Conservation (phyloP, 768 basidiomycete species). For the Leucosporidium creatinivorum region DNA sequence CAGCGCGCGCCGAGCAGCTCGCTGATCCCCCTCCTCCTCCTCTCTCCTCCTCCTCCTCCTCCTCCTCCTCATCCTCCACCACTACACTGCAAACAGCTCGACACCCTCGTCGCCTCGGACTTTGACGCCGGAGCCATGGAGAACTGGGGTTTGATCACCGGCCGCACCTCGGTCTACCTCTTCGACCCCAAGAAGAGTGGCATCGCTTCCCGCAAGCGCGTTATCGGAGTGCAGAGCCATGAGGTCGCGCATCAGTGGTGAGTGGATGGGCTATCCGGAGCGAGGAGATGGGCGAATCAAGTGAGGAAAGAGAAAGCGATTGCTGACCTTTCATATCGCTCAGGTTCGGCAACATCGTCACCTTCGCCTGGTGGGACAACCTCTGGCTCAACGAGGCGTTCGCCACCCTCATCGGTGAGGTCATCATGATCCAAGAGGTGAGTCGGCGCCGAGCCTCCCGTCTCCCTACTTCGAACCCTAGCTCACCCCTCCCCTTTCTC, state of each 20-base stretch:
- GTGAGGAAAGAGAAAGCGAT: no score
- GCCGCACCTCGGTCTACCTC: slow-evolving; percentile 73
- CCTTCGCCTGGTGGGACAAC: slow-evolving; percentile 56
- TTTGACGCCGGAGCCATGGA: slow-evolving; percentile 73
- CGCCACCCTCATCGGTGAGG: slow-evolving; percentile 43
- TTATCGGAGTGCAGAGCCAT: slow-evolving; percentile 71
- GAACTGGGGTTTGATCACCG: slow-evolving; percentile 55
- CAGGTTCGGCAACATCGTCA: slow-evolving; percentile 71
- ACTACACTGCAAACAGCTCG: slow-evolving; percentile 54
- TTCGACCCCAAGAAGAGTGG: slow-evolving; percentile 69
- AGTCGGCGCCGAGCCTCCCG: no score
- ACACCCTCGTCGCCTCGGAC: slow-evolving; percentile 81
- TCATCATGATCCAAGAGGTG: slow-evolving; percentile 31
- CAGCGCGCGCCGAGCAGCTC: no score
- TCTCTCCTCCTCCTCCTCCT: background rate
- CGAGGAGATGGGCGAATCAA: no score
- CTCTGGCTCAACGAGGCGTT: slow-evolving; percentile 18
- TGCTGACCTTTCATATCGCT: no score
- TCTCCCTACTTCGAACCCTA: no score
- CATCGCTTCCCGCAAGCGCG: slow-evolving; percentile 65
- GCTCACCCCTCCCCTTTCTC: no score
- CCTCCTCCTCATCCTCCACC: background rate
- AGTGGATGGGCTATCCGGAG: no score
- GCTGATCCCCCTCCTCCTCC: no score
- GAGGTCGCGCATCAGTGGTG: slow-evolving; percentile 48